These are phyloP conservation scores for Halteria grandinella DNA, from an alignment of 73 alveolate genomes.

Conservation along the genomic window DNA sequence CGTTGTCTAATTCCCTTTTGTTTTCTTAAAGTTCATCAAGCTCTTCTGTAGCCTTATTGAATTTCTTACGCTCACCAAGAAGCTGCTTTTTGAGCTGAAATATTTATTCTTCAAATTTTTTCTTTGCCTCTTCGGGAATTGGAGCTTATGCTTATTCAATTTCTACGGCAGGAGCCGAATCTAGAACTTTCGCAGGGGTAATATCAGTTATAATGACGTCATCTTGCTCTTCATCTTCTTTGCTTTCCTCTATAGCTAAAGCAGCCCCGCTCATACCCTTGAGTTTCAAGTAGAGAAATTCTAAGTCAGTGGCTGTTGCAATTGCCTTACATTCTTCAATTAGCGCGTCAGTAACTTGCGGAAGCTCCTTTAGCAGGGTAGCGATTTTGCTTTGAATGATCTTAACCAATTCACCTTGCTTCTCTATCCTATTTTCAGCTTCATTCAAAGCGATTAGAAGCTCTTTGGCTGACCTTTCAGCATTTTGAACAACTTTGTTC, in stretches of 20 bases:
- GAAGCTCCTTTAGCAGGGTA: neutral
- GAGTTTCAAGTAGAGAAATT: constrained; percentile 11
- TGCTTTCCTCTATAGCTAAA: constrained; percentile 9
- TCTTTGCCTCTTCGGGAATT: neutral
- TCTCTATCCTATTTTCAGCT: constrained; percentile 67
- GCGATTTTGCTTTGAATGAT: constrained; percentile 29
- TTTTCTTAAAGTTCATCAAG: constrained; percentile 39
- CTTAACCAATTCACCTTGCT: constrained; percentile 38
- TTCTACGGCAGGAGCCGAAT: too few relatives aligned
- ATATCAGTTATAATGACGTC: too few relatives aligned
- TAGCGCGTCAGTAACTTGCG: neutral
- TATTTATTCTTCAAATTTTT: neutral
- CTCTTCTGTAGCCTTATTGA: constrained; percentile 52
- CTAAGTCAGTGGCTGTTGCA: constrained; percentile 57
- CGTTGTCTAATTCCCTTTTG: constrained; percentile 65
- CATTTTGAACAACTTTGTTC: constrained; percentile 81
- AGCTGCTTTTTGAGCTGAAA: constrained; percentile 37
- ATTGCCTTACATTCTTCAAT: constrained; percentile 36
- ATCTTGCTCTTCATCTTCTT: constrained; percentile 20
- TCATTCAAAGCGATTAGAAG: constrained; percentile 60
- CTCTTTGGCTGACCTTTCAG: constrained; percentile 80
- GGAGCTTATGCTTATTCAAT: neutral
- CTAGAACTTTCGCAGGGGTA: too few relatives aligned
- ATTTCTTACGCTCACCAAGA: too few relatives aligned
- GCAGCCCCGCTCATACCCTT: constrained; percentile 29